Percentiles rank a stretch among this genome's conserved stretches.
Evolutionary conservation across 2,329 filamentous ascomycete species (phyloP).

Genomic region (Hypoxylon sp.): DNA sequence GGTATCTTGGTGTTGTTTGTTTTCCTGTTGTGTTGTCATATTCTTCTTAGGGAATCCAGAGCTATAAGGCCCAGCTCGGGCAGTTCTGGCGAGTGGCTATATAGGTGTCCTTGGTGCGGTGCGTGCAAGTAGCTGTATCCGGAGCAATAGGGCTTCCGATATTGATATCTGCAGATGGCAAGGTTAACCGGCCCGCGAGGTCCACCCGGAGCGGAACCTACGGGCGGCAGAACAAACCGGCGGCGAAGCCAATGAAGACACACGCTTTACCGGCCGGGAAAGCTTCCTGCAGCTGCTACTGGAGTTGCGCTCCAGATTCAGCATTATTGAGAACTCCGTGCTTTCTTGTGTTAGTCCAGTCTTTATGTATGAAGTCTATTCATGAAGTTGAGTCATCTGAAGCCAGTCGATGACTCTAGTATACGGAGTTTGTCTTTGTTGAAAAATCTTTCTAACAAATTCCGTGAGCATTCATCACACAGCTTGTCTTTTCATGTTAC

Average conservation of each 20-base stretch:
- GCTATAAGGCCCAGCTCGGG: background rate
- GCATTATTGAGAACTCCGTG: background rate
- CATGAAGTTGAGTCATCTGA: background rate
- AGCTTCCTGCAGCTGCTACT: background rate
- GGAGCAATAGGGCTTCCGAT: too few species aligned
- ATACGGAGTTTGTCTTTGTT: background rate
- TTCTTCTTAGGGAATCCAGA: background rate
- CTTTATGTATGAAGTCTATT: background rate
- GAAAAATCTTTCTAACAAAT: background rate
- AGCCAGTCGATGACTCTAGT: background rate
- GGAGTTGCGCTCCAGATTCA: background rate
- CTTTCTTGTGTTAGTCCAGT: background rate
- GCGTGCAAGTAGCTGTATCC: too few species aligned
- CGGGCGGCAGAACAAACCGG: background rate
- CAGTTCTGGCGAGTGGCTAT: background rate
- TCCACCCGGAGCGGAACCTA: too few species aligned
- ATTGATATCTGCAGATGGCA: too few species aligned
- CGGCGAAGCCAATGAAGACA: background rate
- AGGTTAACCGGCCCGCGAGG: too few species aligned
- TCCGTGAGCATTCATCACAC: background rate
- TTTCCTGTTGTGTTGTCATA: background rate
- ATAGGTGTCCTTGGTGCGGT: too few species aligned
- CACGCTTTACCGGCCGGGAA: background rate
- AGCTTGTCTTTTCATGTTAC: background rate
- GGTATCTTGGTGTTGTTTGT: background rate